Evolutionary conservation across 106 monocot species (phyloP).

Genomic region (Alisma plantagoaquatica): DNA sequence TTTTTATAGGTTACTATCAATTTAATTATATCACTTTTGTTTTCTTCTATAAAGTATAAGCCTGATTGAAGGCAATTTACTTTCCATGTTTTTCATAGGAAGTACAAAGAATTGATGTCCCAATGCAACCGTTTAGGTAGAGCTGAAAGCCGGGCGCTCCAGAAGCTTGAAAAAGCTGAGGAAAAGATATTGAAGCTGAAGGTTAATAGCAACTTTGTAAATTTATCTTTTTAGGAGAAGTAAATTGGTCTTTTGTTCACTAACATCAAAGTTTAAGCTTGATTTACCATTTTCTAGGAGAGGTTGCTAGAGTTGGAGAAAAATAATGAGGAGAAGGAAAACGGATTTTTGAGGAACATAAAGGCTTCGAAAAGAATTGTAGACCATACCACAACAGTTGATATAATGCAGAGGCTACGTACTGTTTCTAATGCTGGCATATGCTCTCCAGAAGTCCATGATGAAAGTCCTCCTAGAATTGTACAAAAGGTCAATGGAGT

Average conservation of each 20-base stretch:
- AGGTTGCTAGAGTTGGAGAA: conserved; percentile 69
- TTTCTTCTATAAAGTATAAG: background rate
- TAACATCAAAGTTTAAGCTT: too few species aligned
- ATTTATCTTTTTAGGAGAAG: too few species aligned
- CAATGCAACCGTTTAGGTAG: conserved; percentile 88
- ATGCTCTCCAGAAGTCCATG: too few species aligned
- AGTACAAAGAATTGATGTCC: conserved; percentile 84
- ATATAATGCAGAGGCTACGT: too few species aligned
- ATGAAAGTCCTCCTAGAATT: too few species aligned
- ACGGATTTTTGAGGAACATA: conserved; percentile 37
- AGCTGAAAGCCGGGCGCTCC: conserved; percentile 44
- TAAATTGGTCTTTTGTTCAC: too few species aligned
- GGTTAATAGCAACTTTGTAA: conserved; percentile 15
- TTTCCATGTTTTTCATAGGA: conserved; percentile 32
- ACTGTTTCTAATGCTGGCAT: too few species aligned
- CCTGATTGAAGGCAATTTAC: background rate
- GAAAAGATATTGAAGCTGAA: conserved; percentile 72
- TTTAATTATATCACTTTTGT: background rate
- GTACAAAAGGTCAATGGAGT: too few species aligned
- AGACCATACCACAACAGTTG: too few species aligned
- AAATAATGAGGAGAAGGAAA: conserved; percentile 59
- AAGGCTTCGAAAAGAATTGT: conserved; percentile 42
- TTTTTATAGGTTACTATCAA: too few species aligned
- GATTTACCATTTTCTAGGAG: too few species aligned
- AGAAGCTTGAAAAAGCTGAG: conserved; percentile 68